A percentile compares a stretch with the other conserved stretches of the same genome.
Conservation (phyloP, 768 basidiomycete genomes). For the Clavulina sp. region DNA sequence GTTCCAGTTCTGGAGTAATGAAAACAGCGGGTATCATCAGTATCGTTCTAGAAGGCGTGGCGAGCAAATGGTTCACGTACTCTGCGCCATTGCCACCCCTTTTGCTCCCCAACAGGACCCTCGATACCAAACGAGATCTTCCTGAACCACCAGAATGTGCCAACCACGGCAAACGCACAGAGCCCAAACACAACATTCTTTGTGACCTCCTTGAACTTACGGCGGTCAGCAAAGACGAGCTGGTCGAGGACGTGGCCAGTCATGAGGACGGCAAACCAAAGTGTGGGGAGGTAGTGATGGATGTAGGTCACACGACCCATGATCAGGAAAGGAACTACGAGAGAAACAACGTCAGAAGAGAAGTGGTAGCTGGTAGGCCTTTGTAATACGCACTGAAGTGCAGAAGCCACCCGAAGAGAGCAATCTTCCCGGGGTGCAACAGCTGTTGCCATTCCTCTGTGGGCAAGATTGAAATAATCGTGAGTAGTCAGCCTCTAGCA, state of each 20-base stretch:
- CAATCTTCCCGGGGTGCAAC: slow-evolving; percentile 80
- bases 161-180: slow-evolving; percentile 38
- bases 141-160: slow-evolving; percentile 92
- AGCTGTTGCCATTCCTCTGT: slow-evolving; percentile 88
- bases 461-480: not conserved
- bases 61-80: slow-evolving; percentile 19
- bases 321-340: slow-evolving; percentile 80
- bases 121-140: slow-evolving; percentile 78
- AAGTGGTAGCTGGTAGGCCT: not conserved
- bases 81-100: slow-evolving; percentile 65
- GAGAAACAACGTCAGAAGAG: not conserved
- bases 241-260: slow-evolving; percentile 81
- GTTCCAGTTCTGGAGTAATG: slow-evolving; percentile 15
- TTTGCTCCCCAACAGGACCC: slow-evolving; percentile 68
- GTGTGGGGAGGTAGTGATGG: slow-evolving; percentile 93
- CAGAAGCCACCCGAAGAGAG: slow-evolving; percentile 79
- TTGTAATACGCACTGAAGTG: slow-evolving; percentile 58
- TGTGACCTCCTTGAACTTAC: slow-evolving; percentile 38
- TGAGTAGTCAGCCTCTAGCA: not conserved
- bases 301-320: slow-evolving; percentile 94
- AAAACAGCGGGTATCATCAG: not conserved
- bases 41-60: not conserved
- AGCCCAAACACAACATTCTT: slow-evolving; percentile 60
- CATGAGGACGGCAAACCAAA: slow-evolving; percentile 95
- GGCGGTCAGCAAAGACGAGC: slow-evolving; percentile 61